Evolutionary conservation across 129 eudicot species (phyloP).

Genomic region (Artemisia annua): DNA sequence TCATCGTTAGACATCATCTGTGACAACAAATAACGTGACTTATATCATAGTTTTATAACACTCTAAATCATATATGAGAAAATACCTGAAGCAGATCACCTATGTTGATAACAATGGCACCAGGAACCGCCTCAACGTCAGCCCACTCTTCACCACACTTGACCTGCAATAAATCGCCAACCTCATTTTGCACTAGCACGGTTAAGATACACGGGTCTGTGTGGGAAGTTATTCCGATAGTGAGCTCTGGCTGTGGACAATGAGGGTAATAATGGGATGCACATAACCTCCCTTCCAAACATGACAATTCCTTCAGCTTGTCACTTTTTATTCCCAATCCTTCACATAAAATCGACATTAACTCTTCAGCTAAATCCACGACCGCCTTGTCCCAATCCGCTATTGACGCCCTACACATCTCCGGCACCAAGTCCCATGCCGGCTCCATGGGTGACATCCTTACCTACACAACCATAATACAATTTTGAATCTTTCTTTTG

Average conservation of each 20-base stretch:
- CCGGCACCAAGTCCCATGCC: slow-evolving; percentile 33
- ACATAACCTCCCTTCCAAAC: too few species aligned
- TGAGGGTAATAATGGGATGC: slow-evolving; percentile 24
- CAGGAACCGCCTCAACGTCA: too few species aligned
- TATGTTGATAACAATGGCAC: too few species aligned
- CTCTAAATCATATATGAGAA: neutral
- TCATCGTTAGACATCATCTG: slow-evolving; percentile 30
- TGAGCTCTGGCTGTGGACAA: slow-evolving; percentile 61
- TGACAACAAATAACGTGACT: neutral
- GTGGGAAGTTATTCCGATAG: slow-evolving; percentile 25
- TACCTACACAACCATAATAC: slow-evolving; percentile 14
- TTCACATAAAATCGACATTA: too few species aligned
- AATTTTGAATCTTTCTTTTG: too few species aligned
- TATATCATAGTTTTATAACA: too few species aligned
- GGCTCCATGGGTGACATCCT: slow-evolving; percentile 30
- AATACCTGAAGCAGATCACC: slow-evolving; percentile 42
- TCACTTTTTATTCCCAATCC: too few species aligned
- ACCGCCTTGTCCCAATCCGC: slow-evolving; percentile 45
- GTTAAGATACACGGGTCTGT: too few species aligned
- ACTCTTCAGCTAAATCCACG: slow-evolving; percentile 32
- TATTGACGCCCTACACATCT: slow-evolving; percentile 25
- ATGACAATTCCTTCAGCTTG: too few species aligned
- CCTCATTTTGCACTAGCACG: slow-evolving; percentile 18
- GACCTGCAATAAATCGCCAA: slow-evolving; percentile 54
- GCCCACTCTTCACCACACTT: slow-evolving; percentile 10